Conservation (phyloP, 75 land plant genomes). For the Larix kaempferi region DNA sequence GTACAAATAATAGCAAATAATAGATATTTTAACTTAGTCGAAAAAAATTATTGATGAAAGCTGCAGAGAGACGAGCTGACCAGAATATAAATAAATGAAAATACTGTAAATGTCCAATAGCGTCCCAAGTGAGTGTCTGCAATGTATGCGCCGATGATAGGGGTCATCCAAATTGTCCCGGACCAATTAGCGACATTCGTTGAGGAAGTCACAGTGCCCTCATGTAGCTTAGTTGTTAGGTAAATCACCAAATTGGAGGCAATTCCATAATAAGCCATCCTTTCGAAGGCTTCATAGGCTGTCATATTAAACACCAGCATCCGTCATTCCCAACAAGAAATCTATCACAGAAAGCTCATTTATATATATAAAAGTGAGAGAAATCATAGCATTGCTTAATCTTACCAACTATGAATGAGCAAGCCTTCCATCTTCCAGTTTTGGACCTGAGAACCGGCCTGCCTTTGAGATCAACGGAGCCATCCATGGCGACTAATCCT, state of each 20-base stretch:
- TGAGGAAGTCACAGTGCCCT: conserved; percentile 63
- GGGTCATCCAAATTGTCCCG: conserved; percentile 16
- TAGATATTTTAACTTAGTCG: too few species aligned
- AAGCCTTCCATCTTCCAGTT: conserved; percentile 38
- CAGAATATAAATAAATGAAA: conserved; percentile 11
- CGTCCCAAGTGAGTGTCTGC: conserved; percentile 66
- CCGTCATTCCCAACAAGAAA: too few species aligned
- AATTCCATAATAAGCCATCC: conserved; percentile 1
- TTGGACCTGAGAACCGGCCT: conserved; percentile 18
- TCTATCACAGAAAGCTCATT: too few species aligned
- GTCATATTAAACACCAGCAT: too few species aligned
- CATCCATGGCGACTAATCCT: conserved; percentile 10
- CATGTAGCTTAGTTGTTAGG: conserved; percentile 57
- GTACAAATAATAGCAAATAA: too few species aligned
- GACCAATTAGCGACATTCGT: conserved; percentile 77
- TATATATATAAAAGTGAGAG: not conserved
- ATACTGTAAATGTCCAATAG: conserved; percentile 10
- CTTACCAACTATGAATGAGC: conserved; percentile 28
- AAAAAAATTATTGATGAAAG: too few species aligned
- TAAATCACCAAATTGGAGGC: conserved; percentile 66
- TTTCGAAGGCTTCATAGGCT: too few species aligned
- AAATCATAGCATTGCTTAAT: too few species aligned
- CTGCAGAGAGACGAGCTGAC: conserved; percentile 1
- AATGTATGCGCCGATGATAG: not conserved
- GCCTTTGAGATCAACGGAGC: conserved; percentile 32